Percentiles rank a stretch among this genome's conserved stretches.
Conservation (phyloP, 805 yeast species). For the Suhomyces vadensis region DNA sequence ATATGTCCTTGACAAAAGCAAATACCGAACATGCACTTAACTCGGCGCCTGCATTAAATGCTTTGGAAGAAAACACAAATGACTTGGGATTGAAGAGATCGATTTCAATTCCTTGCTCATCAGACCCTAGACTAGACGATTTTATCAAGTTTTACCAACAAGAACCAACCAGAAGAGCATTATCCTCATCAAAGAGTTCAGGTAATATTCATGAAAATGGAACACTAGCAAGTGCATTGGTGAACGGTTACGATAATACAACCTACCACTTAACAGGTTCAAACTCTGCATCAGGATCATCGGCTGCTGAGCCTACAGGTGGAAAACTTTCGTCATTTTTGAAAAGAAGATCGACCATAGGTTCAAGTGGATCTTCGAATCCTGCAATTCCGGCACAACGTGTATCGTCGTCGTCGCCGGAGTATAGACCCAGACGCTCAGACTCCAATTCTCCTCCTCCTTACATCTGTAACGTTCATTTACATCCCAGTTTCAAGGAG, state of each 20-base stretch:
- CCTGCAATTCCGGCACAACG: no score
- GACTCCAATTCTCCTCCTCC: slow-evolving; percentile 6
- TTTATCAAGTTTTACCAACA: slow-evolving; percentile 36
- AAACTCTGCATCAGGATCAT: no score
- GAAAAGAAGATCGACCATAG: slow-evolving; percentile 23
- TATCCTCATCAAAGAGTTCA: slow-evolving; percentile 9
- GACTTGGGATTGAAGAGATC: slow-evolving; percentile 1
- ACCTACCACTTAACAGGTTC: slow-evolving; percentile 8
- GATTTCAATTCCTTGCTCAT: slow-evolving; percentile 13
- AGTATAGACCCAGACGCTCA: neutral
- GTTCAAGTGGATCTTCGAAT: slow-evolving; percentile 1
- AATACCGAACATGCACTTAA: neutral
- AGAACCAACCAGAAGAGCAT: slow-evolving; percentile 20
- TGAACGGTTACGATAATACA: slow-evolving; percentile 15
- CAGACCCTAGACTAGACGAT: slow-evolving; percentile 39
- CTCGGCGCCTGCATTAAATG: neutral
- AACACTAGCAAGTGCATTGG: slow-evolving; percentile 20
- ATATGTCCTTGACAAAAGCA: slow-evolving; percentile 11
- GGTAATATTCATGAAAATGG: slow-evolving; percentile 12
- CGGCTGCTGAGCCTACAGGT: neutral
- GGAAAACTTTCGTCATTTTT: slow-evolving; percentile 31
- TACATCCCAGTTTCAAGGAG: slow-evolving; percentile 28
- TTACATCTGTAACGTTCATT: neutral
- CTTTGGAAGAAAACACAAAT: neutral
- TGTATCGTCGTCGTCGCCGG: neutral